Evolutionary conservation across 2,329 filamentous ascomycete species (phyloP).

Genomic region (Aspergillus novoparasiticus): DNA sequence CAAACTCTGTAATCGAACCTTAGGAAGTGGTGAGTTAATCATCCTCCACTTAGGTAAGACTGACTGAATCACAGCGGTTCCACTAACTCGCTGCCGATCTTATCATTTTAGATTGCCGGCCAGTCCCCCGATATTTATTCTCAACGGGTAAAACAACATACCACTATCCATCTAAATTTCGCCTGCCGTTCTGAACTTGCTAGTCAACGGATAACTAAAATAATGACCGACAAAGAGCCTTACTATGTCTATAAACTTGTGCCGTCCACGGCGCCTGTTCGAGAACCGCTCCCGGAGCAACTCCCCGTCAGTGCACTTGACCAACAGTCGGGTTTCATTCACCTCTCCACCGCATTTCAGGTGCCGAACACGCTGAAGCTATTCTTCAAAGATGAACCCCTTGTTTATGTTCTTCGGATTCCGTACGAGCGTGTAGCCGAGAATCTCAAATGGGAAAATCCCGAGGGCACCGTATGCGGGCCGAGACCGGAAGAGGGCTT

Average conservation of each 20-base stretch:
- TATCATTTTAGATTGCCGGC: background rate
- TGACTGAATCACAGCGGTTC: background rate
- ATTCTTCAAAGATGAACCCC: constrained; percentile 41
- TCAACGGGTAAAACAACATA: background rate
- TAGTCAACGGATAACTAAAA: constrained; percentile 4
- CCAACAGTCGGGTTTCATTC: constrained; percentile 39
- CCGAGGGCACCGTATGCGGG: constrained; percentile 39
- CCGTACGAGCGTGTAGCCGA: constrained; percentile 31
- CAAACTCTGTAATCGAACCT: background rate
- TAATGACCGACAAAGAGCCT: constrained; percentile 29
- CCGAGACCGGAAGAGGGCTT: constrained; percentile 41
- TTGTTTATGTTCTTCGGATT: constrained; percentile 42
- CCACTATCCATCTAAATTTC: background rate
- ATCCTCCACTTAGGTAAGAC: constrained; percentile 1
- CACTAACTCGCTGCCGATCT: background rate
- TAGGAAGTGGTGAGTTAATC: background rate
- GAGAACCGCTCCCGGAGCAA: constrained; percentile 38
- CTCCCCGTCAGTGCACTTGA: constrained; percentile 43
- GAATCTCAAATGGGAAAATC: constrained; percentile 41
- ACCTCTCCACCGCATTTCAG: constrained; percentile 42
- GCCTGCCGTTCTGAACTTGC: background rate
- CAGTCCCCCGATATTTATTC: background rate
- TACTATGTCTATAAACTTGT: constrained; percentile 43
- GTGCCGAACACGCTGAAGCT: constrained; percentile 41
- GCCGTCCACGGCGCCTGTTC: constrained; percentile 37